phyloP scores from a whole-genome alignment of 2,329 filamentous ascomycete species.

The Fusarium sp. region DNA sequence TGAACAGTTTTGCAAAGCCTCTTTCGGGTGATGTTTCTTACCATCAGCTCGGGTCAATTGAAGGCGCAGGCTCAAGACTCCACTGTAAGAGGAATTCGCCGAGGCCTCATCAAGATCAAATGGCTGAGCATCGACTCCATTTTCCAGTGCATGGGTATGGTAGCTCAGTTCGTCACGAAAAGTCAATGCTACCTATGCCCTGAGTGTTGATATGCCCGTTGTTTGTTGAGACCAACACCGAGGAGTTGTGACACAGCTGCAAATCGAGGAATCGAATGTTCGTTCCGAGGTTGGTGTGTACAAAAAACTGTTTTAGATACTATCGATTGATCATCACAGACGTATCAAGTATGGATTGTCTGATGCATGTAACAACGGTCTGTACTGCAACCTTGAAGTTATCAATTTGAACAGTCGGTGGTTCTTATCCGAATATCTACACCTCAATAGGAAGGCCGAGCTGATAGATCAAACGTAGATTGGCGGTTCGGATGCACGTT shows the following conservation, averaged over 20 bases:
- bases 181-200: not conserved
- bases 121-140: slow-evolving; percentile 4
- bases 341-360: slow-evolving; percentile 7
- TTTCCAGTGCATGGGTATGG: slow-evolving; percentile 7
- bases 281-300: not conserved
- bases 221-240: not conserved
- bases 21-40: slow-evolving; percentile 15
- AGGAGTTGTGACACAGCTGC: not conserved
- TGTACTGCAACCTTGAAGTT: slow-evolving; percentile 10
- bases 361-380: not conserved
- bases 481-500: slow-evolving; percentile 14
- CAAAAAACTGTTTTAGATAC: not conserved
- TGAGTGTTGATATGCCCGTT: not conserved
- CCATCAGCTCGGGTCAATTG: slow-evolving; percentile 30
- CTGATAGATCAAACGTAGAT: slow-evolving; percentile 21
- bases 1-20: slow-evolving; percentile 10
- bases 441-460: slow-evolving; percentile 29
- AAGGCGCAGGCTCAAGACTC: slow-evolving; percentile 12
- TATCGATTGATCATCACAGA: not conserved
- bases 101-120: not conserved
- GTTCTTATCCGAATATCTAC: slow-evolving; percentile 22
- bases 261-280: slow-evolving; percentile 1
- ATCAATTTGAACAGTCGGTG: slow-evolving; percentile 7
- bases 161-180: slow-evolving; percentile 3
- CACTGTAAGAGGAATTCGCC: slow-evolving; percentile 9